Evolutionary conservation across 2,329 filamentous ascomycete genomes (phyloP).

Genomic region (Colletotrichum australisinense): DNA sequence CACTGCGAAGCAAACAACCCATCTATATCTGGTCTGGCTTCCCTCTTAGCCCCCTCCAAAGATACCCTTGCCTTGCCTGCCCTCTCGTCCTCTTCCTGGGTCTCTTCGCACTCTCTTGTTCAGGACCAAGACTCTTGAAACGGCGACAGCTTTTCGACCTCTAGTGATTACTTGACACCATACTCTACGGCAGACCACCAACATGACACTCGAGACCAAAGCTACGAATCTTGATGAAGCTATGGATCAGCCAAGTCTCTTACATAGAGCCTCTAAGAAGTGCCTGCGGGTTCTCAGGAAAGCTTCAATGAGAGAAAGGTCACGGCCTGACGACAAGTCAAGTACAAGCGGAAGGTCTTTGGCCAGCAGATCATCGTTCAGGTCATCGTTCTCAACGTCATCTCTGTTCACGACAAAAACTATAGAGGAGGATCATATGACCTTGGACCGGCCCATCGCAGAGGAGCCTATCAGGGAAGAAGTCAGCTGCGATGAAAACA

Average conservation of each 20-base stretch:
- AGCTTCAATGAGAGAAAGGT: neutral
- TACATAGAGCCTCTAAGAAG: conserved; percentile 7
- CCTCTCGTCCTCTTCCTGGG: neutral
- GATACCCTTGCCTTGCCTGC: neutral
- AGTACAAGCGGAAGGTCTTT: neutral
- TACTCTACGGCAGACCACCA: neutral
- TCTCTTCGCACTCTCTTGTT: neutral
- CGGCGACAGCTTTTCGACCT: neutral
- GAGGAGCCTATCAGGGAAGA: neutral
- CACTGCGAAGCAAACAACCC: conserved; percentile 20
- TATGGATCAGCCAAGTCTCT: neutral
- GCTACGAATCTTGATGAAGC: too few relatives aligned
- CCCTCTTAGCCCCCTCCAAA: neutral
- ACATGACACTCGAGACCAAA: neutral
- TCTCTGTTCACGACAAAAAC: neutral
- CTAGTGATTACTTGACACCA: neutral
- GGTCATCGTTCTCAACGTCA: neutral
- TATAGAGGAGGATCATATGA: neutral
- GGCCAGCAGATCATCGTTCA: neutral
- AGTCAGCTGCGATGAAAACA: neutral
- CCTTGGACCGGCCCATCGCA: neutral
- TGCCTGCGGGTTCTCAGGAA: neutral
- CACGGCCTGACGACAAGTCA: neutral
- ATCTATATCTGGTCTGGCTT: conserved; percentile 19
- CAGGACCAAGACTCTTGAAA: neutral